Conservation (phyloP, 2,329 filamentous ascomycete species). For the Ophiocordyceps sinensis region DNA sequence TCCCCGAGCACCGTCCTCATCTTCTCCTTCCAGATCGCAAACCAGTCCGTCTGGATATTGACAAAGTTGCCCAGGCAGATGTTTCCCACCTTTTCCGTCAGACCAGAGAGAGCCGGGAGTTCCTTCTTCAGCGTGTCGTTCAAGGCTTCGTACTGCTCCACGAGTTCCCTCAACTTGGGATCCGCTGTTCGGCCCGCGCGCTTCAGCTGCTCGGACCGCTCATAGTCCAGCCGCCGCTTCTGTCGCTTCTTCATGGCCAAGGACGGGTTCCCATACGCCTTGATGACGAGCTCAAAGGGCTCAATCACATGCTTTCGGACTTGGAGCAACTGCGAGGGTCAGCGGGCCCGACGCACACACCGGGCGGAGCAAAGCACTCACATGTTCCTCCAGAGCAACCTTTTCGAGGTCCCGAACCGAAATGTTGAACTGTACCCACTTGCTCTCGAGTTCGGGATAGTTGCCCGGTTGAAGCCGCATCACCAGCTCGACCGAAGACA, state of each 20-base stretch:
- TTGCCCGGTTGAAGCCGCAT: conserved; percentile 58
- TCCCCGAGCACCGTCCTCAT: conserved; percentile 60
- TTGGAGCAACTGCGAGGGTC: conserved; percentile 33
- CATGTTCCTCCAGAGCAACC: conserved; percentile 71
- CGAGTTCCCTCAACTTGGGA: conserved; percentile 67
- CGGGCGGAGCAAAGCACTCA: conserved; percentile 27
- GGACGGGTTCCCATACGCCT: conserved; percentile 69
- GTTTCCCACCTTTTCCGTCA: conserved; percentile 75
- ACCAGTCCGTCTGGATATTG: conserved; percentile 74
- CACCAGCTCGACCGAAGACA: conserved; percentile 69
- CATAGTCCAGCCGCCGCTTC: conserved; percentile 83
- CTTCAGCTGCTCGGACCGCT: conserved; percentile 63
- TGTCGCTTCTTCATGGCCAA: conserved; percentile 88
- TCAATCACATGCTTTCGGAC: conserved; percentile 75
- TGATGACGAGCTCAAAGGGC: conserved; percentile 65
- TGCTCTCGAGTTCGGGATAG: conserved; percentile 77
- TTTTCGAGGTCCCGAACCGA: conserved; percentile 76
- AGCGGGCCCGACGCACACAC: neutral
- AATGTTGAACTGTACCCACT: conserved; percentile 84
- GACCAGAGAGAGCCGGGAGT: conserved; percentile 64
- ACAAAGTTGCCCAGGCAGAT: conserved; percentile 74
- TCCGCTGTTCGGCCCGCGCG: conserved; percentile 76
- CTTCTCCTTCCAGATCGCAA: conserved; percentile 69
- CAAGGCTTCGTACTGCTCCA: conserved; percentile 78
- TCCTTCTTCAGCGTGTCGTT: conserved; percentile 92